A percentile compares a stretch with the other conserved stretches of the same genome.
Conservation (phyloP, 352 stramenopile species). For the Hyaloperonospora brassicae region DNA sequence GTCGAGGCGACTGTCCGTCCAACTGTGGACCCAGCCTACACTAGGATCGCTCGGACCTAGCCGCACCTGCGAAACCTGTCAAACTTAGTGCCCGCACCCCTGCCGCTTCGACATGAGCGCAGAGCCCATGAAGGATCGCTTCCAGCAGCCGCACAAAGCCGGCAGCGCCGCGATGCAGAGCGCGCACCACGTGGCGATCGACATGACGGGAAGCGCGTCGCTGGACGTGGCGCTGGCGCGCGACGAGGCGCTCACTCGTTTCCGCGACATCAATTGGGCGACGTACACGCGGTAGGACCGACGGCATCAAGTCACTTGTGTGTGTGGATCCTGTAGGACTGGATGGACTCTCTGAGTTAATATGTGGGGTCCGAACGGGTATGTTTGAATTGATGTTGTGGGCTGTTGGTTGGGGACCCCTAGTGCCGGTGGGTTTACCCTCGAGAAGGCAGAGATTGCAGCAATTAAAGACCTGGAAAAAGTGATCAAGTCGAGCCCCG, state of each 20-base stretch:
- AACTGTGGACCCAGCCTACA: neutral
- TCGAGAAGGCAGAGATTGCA: constrained; percentile 81
- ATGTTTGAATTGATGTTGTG: constrained; percentile 4
- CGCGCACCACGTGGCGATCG: constrained; percentile 63
- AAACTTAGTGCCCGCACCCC: too few species aligned
- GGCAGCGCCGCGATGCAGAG: constrained; percentile 30
- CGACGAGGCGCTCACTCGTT: constrained; percentile 79
- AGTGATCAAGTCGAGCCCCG: constrained; percentile 53
- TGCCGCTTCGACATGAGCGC: too few species aligned
- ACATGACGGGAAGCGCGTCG: constrained; percentile 44
- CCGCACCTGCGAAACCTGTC: too few species aligned
- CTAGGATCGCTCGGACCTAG: neutral
- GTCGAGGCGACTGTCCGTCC: neutral
- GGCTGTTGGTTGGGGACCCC: neutral
- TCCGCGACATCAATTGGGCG: constrained; percentile 86
- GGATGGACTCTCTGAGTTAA: too few species aligned
- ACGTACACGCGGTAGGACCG: constrained; percentile 70
- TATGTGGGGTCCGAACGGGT: neutral
- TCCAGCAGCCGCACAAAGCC: constrained; percentile 11
- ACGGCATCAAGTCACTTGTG: neutral
- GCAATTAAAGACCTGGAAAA: constrained; percentile 79
- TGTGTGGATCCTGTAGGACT: constrained; percentile 1
- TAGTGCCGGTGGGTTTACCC: constrained; percentile 68
- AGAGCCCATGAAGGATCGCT: constrained; percentile 20
- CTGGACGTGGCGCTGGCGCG: constrained; percentile 67